Evolutionary conservation across 2,329 filamentous ascomycete species (phyloP), one percentile per base, ranked within the genome.

Genomic region (Pleurostoma richardsiae): DNA sequence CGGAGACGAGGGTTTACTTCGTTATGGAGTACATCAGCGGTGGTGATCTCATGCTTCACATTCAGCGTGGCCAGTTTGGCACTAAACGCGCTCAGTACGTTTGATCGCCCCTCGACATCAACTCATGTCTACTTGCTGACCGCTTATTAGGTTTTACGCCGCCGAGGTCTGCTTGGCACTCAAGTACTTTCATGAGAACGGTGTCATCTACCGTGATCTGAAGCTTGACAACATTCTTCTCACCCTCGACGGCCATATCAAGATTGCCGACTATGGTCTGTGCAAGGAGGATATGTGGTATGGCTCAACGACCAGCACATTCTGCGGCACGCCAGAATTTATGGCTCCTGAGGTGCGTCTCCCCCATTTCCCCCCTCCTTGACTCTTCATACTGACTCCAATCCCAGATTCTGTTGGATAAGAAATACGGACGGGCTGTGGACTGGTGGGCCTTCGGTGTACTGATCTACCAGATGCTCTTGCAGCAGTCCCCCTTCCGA

Each of bases 251-350:
- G 94, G 94, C 29, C 94, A 99, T 66, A 95, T 99, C 75, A 97
- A 97, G 77, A 90, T 99, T 75, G 94, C 82, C 45, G 94, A 99
- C 77, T 99, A 96, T 65, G 94, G 94, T 81, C 81, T 99, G 42
- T 99, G 95, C 74, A 99, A 99, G 70, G 94, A 99, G 65, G 91
- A 99, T 59, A 99, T 99, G 94, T 99, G 92, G 91, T 99, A 95
- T 63, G 90, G 90, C 40, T 92, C 88, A 47, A 96, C 88, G 3
- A 99, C 94, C 0, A 92, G 91, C 70, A 99, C 94, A 6, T 99
- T 99, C 74, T 99, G 94, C 64, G 94, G 94, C 67, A 99, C 94
- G n/a, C 94, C 94, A 11, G 94, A 99, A 64, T 99, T 99, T 56
- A 99, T 99, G 94, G 94, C 94, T 6, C 94, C 94, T 6, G 94